A percentile compares a stretch with the other conserved stretches of the same genome.
Evolutionary conservation across 805 yeast species (phyloP).

Genomic region (Yamadazyma phyllophila): DNA sequence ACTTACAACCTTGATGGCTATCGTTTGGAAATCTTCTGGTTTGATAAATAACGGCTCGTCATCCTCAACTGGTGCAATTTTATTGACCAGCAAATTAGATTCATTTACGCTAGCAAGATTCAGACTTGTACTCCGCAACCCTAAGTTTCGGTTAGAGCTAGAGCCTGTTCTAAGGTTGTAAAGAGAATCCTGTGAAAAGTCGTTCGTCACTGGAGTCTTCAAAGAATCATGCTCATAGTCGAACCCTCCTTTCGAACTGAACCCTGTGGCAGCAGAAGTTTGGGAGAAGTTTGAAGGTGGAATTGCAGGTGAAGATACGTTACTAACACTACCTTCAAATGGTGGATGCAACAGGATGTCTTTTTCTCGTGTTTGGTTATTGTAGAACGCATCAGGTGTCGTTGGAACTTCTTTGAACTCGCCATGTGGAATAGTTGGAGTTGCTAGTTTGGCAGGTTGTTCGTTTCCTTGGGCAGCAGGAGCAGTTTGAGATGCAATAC

Average conservation of each 20-base stretch:
- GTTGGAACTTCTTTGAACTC: slow-evolving; percentile 10
- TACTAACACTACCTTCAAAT: slow-evolving; percentile 12
- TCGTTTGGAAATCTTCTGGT: slow-evolving; percentile 56
- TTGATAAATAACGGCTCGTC: slow-evolving; percentile 54
- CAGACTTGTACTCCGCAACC: background rate
- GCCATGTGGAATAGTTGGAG: slow-evolving; percentile 4
- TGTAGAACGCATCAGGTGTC: slow-evolving; percentile 25
- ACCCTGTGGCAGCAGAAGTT: slow-evolving; percentile 11
- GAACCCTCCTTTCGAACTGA: slow-evolving; percentile 1
- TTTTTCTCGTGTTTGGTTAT: background rate
- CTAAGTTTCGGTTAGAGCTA: slow-evolving; percentile 1
- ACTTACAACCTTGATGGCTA: slow-evolving; percentile 47
- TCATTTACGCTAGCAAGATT: background rate
- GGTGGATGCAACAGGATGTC: background rate
- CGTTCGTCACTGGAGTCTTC: slow-evolving; percentile 12
- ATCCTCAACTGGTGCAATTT: slow-evolving; percentile 20
- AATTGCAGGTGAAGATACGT: slow-evolving; percentile 18
- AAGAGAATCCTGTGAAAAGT: slow-evolving; percentile 14
- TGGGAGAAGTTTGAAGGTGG: slow-evolving; percentile 10
- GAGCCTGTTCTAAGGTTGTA: slow-evolving; percentile 3
- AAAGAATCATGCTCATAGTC: slow-evolving; percentile 12
- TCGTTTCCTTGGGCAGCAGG: background rate
- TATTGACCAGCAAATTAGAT: slow-evolving; percentile 7
- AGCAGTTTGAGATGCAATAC: background rate
- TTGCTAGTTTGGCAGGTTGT: background rate